A percentile compares a stretch with the other conserved stretches of the same genome.
Conservation (phyloP, 2,329 filamentous ascomycete genomes). For the Cladophialophora psammophila region DNA sequence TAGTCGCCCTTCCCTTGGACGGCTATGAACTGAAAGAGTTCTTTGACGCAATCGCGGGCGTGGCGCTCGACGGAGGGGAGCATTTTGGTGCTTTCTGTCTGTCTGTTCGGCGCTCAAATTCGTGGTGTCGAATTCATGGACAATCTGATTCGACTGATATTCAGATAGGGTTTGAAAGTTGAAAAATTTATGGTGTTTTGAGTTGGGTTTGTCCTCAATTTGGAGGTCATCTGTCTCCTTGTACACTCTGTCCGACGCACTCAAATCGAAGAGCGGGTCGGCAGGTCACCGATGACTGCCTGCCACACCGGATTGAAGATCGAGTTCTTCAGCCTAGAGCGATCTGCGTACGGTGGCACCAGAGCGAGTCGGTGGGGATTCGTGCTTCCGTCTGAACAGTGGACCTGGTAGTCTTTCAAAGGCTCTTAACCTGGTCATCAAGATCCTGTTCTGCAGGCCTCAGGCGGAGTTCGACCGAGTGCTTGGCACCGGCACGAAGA, state of each 20-base stretch:
- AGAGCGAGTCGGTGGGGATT: background rate
- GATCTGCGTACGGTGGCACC: background rate
- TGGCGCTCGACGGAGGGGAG: slow-evolving; percentile 38
- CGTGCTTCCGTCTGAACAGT: background rate
- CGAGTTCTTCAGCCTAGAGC: slow-evolving; percentile 4
- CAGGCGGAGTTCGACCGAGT: slow-evolving; percentile 1
- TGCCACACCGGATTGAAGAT: slow-evolving; percentile 13
- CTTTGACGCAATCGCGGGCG: slow-evolving; percentile 36
- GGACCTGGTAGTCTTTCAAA: background rate
- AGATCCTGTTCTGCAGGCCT: background rate
- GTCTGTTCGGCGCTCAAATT: background rate
- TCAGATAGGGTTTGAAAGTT: no score
- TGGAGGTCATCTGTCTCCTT: background rate
- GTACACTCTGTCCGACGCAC: background rate
- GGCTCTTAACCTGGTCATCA: background rate
- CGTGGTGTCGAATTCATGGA: background rate
- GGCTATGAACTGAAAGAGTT: slow-evolving; percentile 42
- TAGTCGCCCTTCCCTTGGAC: slow-evolving; percentile 47
- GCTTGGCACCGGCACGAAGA: slow-evolving; percentile 38
- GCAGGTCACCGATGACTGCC: background rate
- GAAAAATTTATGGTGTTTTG: no score
- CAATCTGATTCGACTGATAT: no score
- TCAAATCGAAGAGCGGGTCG: background rate
- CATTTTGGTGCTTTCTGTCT: slow-evolving; percentile 1
- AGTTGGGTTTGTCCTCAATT: background rate